Conservation (phyloP, 2,329 filamentous ascomycete genomes). For the Colletotrichum limetticola region DNA sequence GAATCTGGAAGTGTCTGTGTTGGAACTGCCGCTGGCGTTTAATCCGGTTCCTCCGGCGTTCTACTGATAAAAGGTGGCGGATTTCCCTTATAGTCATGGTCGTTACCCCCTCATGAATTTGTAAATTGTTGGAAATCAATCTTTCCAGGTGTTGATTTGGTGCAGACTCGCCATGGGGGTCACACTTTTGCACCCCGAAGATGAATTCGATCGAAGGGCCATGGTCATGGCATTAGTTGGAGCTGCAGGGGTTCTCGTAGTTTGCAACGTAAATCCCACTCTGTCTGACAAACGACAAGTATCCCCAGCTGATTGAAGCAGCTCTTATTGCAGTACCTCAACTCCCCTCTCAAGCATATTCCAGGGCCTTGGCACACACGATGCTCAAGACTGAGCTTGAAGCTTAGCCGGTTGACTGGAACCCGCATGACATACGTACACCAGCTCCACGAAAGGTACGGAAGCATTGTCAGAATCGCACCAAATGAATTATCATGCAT, state of each 20-base stretch:
- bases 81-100: neutral
- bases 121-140: too few relatives aligned
- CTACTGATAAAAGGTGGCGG: neutral
- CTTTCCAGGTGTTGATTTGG: too few relatives aligned
- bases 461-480: neutral
- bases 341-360: neutral
- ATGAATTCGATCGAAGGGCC: neutral
- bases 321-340: neutral
- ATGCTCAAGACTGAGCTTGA: neutral
- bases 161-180: neutral
- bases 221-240: neutral
- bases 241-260: neutral
- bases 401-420: neutral
- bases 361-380: neutral
- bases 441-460: neutral
- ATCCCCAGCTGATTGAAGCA: neutral
- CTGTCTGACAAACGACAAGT: neutral
- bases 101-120: neutral
- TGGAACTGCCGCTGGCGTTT: neutral
- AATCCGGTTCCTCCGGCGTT: neutral
- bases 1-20: neutral
- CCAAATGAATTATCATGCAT: neutral
- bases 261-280: neutral
- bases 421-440: neutral
- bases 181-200: neutral